These are phyloP conservation scores for Hygrocybe coccinea DNA, from an alignment of 768 basidiomycete genomes.

Conservation along the genomic window DNA sequence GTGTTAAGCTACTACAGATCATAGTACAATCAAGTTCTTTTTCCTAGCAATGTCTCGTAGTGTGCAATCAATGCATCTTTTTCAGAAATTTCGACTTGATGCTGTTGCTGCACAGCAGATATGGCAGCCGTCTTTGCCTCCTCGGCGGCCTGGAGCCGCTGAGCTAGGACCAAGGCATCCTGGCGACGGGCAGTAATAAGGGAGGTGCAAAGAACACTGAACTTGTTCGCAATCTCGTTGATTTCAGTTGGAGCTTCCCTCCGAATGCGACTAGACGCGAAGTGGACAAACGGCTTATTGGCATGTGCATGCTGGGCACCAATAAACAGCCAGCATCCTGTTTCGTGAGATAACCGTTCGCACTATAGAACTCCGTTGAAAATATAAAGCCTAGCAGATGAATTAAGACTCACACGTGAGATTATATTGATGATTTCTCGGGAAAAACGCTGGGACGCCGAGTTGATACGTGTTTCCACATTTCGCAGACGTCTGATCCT, in stretches of 20 bases:
- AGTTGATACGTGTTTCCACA: neutral
- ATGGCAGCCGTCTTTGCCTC: neutral
- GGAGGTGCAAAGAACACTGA: neutral
- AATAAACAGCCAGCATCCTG: neutral
- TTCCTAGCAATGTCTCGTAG: neutral
- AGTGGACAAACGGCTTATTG: neutral
- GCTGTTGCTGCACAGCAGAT: neutral
- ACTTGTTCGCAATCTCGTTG: neutral
- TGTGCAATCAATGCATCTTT: neutral
- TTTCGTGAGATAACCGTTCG: neutral
- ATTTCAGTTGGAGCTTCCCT: neutral
- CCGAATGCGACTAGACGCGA: neutral
- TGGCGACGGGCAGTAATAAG: neutral
- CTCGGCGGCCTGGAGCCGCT: neutral
- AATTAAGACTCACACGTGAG: neutral
- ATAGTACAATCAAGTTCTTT: neutral
- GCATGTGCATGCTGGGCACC: neutral
- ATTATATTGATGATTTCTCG: neutral
- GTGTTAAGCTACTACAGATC: too few species aligned
- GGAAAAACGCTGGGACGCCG: neutral
- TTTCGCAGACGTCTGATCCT: neutral
- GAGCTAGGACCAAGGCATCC: neutral
- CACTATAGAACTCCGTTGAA: neutral
- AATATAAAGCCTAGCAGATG: neutral
- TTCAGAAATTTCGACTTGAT: neutral